Evolutionary conservation across 306 rosid genomes (phyloP), one percentile per base, ranked within the genome.

Genomic region (Pueraria montana): DNA sequence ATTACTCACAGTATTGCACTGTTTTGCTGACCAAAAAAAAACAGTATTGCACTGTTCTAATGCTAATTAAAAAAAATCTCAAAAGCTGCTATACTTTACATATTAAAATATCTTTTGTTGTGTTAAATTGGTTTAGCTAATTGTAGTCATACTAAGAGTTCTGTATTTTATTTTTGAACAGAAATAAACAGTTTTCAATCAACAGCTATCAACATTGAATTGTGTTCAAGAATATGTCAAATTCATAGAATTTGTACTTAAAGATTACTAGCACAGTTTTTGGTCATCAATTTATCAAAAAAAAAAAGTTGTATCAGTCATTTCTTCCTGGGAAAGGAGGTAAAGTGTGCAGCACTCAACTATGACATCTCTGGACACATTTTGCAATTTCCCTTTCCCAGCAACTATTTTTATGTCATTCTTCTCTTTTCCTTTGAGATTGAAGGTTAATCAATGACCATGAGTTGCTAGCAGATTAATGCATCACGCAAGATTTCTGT

Each of bases 71-170:
- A 53, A 17, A 55, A 50, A 27, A 21, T 30, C 59, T 26, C 27
- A 27, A 40, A 66, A 46, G 72, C 80, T 30, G 64, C 26, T 81
- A 23, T 46, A 59, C 23, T 11, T 58, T 58, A 59, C 65, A 23
- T 59, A 59, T 11, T 59, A 23, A 62, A 27, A 62, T 62, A 78
- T 59, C 38, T 21, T 65, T 16, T 67, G 42, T 45, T 62, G 69
- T 45, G 62, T 53, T 72, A 53, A 72, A 18, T 52, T 85, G 79
- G 5, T 84, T 64, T 66, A 63, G 58, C 58, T 17, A 49, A 21
- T 18, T 40, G 23, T 36, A 58, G 42, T 45, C 21, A 48, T 32
- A 40, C 14, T 2, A 30, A 30, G 21, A 16, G 45, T 71, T 74
- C 11, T 42, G 52, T 3, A 56, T 27, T 14, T 80, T n/a, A 49